phyloP scores from a whole-genome alignment of 2,329 filamentous ascomycete species.

The Claviceps humidiphila region DNA sequence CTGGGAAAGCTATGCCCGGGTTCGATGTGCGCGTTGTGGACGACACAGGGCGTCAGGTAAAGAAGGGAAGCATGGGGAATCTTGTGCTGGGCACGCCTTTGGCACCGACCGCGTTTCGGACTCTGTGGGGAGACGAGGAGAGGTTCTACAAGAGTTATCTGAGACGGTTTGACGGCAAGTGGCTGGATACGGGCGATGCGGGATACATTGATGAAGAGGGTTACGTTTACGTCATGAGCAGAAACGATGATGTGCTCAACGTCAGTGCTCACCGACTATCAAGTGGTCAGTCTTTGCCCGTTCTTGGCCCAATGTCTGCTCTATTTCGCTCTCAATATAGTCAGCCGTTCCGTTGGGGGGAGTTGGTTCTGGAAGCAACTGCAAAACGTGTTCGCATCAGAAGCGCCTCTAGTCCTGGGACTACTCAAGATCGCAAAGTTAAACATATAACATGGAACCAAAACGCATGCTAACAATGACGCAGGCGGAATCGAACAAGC shows the following conservation, averaged over 20 bases:
- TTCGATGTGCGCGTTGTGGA: constrained; percentile 80
- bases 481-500: constrained; percentile 80
- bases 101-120: constrained; percentile 75
- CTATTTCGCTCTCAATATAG: background rate
- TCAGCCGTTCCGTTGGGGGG: background rate
- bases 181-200: constrained; percentile 85
- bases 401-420: no score
- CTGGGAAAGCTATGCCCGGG: constrained; percentile 81
- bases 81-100: constrained; percentile 76
- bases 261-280: constrained; percentile 88
- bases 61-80: constrained; percentile 72
- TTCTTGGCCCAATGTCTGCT: no score
- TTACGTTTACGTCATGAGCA: constrained; percentile 51
- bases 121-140: constrained; percentile 73
- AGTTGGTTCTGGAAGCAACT: no score
- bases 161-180: constrained; percentile 65
- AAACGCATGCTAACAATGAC: background rate
- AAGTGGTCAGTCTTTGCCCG: constrained; percentile 45
- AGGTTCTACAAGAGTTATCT: constrained; percentile 79
- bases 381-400: no score
- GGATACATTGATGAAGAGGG: constrained; percentile 70
- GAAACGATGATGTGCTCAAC: constrained; percentile 80
- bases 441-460: background rate
- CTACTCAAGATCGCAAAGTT: no score
- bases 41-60: constrained; percentile 60